Evolutionary conservation across 192 early-diverging fungal genomes (phyloP).

Genomic region (Backusella mclennaniae): DNA sequence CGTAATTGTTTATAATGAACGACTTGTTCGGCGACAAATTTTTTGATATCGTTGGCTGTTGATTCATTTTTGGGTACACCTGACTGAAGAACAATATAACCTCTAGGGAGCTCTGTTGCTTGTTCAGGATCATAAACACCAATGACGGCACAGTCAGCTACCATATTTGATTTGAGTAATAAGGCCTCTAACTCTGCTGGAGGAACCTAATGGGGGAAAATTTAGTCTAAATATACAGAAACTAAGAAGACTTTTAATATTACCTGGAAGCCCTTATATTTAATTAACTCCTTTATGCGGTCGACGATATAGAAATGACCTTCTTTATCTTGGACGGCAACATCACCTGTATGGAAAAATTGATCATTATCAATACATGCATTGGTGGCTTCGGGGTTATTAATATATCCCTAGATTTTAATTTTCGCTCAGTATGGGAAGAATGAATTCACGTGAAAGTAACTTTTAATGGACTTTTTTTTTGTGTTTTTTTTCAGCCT

Average conservation of each 20-base stretch:
- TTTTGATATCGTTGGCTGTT: constrained; percentile 42
- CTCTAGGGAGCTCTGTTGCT: constrained; percentile 75
- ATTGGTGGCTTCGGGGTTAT: constrained; percentile 42
- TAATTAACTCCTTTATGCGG: constrained; percentile 65
- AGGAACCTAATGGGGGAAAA: constrained; percentile 3
- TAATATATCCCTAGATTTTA: constrained; percentile 33
- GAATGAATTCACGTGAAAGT: neutral
- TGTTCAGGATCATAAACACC: constrained; percentile 58
- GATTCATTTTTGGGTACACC: constrained; percentile 35
- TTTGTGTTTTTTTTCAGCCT: neutral
- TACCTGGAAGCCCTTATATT: constrained; percentile 63
- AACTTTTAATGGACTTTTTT: neutral
- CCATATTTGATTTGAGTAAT: constrained; percentile 20
- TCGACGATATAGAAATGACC: constrained; percentile 67
- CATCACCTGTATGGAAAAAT: constrained; percentile 55
- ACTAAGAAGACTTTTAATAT: neutral
- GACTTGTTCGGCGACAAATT: constrained; percentile 55
- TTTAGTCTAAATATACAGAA: neutral
- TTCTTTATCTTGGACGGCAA: constrained; percentile 49
- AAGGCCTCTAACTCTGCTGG: constrained; percentile 68
- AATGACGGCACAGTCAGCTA: constrained; percentile 73
- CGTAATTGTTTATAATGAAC: constrained; percentile 74
- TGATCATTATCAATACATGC: constrained; percentile 47
- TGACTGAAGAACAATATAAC: constrained; percentile 66
- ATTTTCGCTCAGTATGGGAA: neutral